phyloP scores from a whole-genome alignment of 1,284 basidiomycete genomes.

The Farysia itapuensis region DNA sequence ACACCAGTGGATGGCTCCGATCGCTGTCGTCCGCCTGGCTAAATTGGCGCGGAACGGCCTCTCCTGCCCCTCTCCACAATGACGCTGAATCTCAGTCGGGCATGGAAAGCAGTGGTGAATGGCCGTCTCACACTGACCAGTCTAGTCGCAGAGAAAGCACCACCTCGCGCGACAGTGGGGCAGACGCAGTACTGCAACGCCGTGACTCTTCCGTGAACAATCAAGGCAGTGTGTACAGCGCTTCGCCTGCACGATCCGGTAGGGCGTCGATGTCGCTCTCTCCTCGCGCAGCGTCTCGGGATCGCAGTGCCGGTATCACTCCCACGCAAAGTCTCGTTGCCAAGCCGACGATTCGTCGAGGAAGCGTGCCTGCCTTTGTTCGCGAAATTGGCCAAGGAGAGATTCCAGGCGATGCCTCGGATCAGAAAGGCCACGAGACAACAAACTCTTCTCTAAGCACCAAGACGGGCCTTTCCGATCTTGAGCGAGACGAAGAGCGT shows the following conservation, averaged over 20 bases:
- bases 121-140: conserved; percentile 8
- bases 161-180: conserved; percentile 3
- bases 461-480: no score
- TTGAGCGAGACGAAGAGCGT: conserved; percentile 1
- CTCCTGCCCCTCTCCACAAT: conserved; percentile 16
- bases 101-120: conserved; percentile 26
- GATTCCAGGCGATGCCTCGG: conserved; percentile 41
- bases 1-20: conserved; percentile 36
- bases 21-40: conserved; percentile 42
- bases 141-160: conserved; percentile 19
- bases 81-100: conserved; percentile 23
- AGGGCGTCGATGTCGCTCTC: conserved; percentile 3
- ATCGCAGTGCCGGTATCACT: conserved; percentile 27
- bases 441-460: conserved; percentile 11
- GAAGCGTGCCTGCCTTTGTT: conserved; percentile 45
- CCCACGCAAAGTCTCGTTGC: conserved; percentile 42
- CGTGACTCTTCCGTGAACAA: no score
- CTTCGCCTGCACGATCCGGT: neutral
- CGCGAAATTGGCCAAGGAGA: conserved; percentile 46
- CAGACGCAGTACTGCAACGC: no score
- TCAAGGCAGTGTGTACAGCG: no score
- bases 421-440: neutral
- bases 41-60: conserved; percentile 30
- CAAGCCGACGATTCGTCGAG: conserved; percentile 43
- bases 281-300: conserved; percentile 1